phyloP scores from a whole-genome alignment of 73 alveolate species.

The Effrenium voratum region DNA sequence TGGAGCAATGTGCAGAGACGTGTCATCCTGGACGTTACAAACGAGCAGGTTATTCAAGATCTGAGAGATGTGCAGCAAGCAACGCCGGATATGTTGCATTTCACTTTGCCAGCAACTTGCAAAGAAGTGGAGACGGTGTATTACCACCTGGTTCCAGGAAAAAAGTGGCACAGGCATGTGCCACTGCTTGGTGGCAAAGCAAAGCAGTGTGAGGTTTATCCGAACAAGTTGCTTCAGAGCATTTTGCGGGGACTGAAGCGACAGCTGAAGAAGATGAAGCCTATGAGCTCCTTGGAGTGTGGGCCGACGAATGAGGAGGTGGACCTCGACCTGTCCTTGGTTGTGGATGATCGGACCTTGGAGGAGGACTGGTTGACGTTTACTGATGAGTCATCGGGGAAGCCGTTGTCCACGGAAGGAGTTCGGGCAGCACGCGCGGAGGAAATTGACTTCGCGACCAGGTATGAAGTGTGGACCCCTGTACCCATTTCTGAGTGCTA shows the following conservation, averaged over 20 bases:
- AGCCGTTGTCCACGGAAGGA: not conserved
- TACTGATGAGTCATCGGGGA: conserved; percentile 23
- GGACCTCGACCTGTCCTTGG: not conserved
- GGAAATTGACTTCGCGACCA: not conserved
- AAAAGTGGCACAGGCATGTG: not conserved
- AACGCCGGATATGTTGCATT: not conserved
- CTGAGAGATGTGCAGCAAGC: not conserved
- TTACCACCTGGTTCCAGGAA: not conserved
- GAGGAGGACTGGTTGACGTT: conserved; percentile 7
- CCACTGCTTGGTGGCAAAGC: not conserved
- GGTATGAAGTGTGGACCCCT: not conserved
- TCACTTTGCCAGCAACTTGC: not conserved
- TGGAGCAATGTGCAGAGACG: not conserved
- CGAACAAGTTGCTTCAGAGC: not conserved
- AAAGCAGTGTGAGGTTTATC: not conserved
- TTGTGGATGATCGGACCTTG: too few relatives aligned
- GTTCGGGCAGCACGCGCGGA: conserved; percentile 7
- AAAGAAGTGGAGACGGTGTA: not conserved
- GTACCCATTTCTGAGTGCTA: not conserved
- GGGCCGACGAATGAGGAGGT: conserved; percentile 9
- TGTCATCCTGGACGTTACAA: not conserved
- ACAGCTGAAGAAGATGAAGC: too few relatives aligned
- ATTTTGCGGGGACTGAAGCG: not conserved
- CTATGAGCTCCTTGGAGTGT: too few relatives aligned
- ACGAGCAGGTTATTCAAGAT: not conserved